phyloP scores from a whole-genome alignment of 257 asterid genomes.

The Orobanche coerulescens region DNA sequence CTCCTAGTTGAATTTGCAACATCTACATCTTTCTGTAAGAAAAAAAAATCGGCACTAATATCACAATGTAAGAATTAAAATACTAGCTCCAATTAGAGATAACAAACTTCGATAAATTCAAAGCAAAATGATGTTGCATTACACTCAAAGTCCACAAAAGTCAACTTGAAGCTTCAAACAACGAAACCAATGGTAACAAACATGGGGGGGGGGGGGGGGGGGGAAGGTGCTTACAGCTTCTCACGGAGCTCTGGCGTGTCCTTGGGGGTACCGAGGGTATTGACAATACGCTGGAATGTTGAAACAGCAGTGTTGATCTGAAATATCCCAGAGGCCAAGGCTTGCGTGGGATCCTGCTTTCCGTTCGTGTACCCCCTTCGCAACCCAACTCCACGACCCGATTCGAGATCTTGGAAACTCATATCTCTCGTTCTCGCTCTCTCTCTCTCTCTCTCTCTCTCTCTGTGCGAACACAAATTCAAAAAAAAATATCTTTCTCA shows the following conservation, averaged over 20 bases:
- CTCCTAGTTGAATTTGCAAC: background rate
- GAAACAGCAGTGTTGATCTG: constrained; percentile 89
- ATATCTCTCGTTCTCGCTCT: constrained; percentile 29
- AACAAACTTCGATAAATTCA: background rate
- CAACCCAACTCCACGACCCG: constrained; percentile 60
- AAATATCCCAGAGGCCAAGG: constrained; percentile 83
- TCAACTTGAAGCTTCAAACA: background rate
- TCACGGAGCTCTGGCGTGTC: constrained; percentile 95
- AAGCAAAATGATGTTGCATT: constrained; percentile 1
- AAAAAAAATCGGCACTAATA: constrained; percentile 9
- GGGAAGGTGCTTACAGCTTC: constrained; percentile 91
- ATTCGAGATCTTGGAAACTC: constrained; percentile 95
- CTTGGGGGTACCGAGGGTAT: constrained; percentile 90
- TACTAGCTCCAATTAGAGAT: constrained; percentile 3
- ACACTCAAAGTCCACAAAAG: constrained; percentile 12
- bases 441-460: constrained; percentile 15
- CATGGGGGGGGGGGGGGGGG: too few species aligned
- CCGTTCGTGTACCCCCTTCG: constrained; percentile 54
- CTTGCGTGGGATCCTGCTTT: constrained; percentile 84
- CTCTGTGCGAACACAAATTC: too few species aligned
- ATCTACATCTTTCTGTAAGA: background rate
- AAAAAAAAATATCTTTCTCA: constrained; percentile 6
- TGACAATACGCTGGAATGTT: constrained; percentile 86
- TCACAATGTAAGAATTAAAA: constrained; percentile 1
- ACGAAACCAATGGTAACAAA: background rate